Percentiles rank a stretch among this genome's conserved stretches.
These are phyloP conservation scores for Rosa hybrid DNA, from an alignment of 331 rosid species.

Conservation along the genomic window DNA sequence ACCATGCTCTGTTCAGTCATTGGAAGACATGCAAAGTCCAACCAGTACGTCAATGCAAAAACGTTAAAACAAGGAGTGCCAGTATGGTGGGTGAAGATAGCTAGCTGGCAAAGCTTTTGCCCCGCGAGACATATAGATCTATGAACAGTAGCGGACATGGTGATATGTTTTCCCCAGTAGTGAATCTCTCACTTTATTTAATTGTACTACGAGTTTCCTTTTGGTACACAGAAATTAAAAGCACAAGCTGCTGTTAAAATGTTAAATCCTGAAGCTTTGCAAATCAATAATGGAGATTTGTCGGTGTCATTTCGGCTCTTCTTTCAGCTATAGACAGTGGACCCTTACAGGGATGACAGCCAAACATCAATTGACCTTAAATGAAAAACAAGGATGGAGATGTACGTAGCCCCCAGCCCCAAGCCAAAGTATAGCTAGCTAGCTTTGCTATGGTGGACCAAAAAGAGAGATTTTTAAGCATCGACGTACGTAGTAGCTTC, in stretches of 20 bases:
- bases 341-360: neutral
- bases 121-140: neutral
- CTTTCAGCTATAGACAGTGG: neutral
- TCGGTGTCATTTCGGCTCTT: conserved; percentile 24
- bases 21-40: conserved; percentile 11
- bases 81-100: neutral
- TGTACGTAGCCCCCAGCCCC: neutral
- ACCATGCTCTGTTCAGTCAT: conserved; percentile 19
- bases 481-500: conserved; percentile 15
- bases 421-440: conserved; percentile 1
- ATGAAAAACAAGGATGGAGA: neutral
- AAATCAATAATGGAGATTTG: conserved; percentile 23
- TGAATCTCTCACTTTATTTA: neutral
- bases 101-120: conserved; percentile 9
- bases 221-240: neutral
- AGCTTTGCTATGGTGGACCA: conserved; percentile 4
- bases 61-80: neutral
- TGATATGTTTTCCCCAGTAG: neutral
- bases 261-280: conserved; percentile 6
- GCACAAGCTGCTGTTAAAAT: neutral
- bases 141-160: neutral
- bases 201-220: neutral
- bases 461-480: neutral
- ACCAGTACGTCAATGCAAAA: neutral
- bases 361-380: conserved; percentile 4